These are phyloP conservation scores for Kwoniella europaea DNA, from an alignment of 768 basidiomycete species.

Conservation along the genomic window DNA sequence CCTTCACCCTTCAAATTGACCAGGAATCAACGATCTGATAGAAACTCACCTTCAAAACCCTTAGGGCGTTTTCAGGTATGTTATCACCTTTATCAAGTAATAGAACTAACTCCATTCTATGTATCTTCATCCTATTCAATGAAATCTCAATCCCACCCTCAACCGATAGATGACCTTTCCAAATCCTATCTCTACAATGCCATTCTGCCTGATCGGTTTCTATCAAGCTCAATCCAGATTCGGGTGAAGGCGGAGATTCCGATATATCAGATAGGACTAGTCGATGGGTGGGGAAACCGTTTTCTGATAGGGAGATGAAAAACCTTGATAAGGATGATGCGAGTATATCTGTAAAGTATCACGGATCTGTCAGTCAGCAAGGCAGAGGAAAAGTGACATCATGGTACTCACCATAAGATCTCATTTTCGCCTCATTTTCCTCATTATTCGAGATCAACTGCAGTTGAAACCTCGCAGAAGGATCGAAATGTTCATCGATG, in stretches of 20 bases:
- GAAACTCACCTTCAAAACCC: conserved; percentile 24
- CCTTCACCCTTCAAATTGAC: background rate
- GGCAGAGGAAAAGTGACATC: background rate
- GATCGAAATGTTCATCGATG: conserved; percentile 17
- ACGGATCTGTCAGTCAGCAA: too few species aligned
- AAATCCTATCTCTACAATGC: background rate
- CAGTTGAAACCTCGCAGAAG: conserved; percentile 15
- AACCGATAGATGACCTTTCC: conserved; percentile 9
- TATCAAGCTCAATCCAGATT: background rate
- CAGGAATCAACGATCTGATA: background rate
- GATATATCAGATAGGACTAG: conserved; percentile 1
- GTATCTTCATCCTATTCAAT: background rate
- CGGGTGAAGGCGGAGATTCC: background rate
- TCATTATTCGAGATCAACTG: background rate
- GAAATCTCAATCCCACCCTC: background rate
- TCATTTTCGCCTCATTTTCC: background rate
- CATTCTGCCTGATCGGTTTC: conserved; percentile 11
- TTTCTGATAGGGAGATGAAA: conserved; percentile 9
- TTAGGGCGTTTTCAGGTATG: conserved; percentile 17
- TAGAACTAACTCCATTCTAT: conserved; percentile 4
- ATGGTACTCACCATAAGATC: conserved; percentile 16
- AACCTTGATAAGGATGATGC: conserved; percentile 13
- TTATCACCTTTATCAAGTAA: background rate
- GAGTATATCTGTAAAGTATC: conserved; percentile 14
- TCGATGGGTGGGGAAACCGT: background rate